A percentile compares a stretch with the other conserved stretches of the same genome.
Evolutionary conservation across 805 yeast genomes (phyloP).

Genomic region (Wilhelminamyces savonicus): DNA sequence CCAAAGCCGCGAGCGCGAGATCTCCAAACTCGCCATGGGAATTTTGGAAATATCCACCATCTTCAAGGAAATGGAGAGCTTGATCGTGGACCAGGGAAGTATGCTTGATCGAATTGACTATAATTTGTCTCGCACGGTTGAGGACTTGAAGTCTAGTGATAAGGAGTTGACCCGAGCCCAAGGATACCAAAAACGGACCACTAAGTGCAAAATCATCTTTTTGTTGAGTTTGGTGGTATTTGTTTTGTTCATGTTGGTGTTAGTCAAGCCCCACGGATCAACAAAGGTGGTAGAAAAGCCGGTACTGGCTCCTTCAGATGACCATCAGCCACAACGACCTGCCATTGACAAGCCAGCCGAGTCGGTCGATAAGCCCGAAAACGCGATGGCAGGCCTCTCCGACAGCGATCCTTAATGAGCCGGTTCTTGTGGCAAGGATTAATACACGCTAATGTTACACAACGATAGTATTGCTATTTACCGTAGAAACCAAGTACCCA

Average conservation of each 20-base stretch:
- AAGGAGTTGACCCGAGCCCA: constrained; percentile 73
- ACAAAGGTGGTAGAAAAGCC: constrained; percentile 19
- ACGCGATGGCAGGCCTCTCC: no score
- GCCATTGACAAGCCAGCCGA: no score
- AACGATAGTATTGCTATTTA: no score
- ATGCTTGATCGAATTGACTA: constrained; percentile 90
- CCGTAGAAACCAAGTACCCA: no score
- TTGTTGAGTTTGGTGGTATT: constrained; percentile 66
- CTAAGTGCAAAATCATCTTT: constrained; percentile 83
- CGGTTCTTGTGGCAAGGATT: no score
- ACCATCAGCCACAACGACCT: no score
- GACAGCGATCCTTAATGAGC: no score
- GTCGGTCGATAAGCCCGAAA: no score
- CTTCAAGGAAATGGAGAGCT: constrained; percentile 84
- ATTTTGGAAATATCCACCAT: constrained; percentile 90
- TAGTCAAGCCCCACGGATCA: constrained; percentile 52
- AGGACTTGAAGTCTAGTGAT: constrained; percentile 70
- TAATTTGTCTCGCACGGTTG: constrained; percentile 74
- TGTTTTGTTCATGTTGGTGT: constrained; percentile 60
- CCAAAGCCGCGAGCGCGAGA: constrained; percentile 81
- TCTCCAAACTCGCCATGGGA: constrained; percentile 86
- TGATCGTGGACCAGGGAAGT: constrained; percentile 95
- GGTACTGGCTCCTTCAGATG: no score
- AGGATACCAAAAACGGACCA: constrained; percentile 77
- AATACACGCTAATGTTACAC: no score